Evolutionary conservation across 2,329 filamentous ascomycete genomes (phyloP).

Genomic region (Corinectria fuckeliana): DNA sequence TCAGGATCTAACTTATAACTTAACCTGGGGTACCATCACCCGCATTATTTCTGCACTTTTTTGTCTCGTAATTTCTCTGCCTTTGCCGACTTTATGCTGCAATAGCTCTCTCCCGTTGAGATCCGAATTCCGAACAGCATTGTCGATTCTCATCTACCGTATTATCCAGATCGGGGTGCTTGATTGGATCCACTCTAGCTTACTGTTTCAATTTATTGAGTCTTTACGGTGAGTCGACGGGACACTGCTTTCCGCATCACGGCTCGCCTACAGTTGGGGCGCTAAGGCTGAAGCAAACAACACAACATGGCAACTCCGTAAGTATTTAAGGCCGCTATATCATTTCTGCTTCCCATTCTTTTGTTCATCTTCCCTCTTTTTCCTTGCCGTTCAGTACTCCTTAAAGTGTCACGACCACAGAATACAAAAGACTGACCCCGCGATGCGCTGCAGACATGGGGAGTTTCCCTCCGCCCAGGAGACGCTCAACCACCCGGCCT

Average conservation of each 20-base stretch:
- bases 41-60: neutral
- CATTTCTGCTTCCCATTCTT: neutral
- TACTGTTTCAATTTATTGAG: too few species aligned
- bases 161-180: too few species aligned
- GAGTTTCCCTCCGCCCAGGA: slow-evolving; percentile 58
- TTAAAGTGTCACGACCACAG: too few species aligned
- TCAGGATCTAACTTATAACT: too few species aligned
- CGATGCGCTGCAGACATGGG: slow-evolving; percentile 16
- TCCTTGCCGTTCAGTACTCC: neutral
- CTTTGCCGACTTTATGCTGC: neutral
- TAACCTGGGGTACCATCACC: too few species aligned
- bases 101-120: neutral
- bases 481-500: slow-evolving; percentile 70
- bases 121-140: neutral
- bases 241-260: neutral
- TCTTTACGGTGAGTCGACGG: neutral
- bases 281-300: slow-evolving; percentile 7
- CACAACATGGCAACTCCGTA: slow-evolving; percentile 12
- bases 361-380: neutral
- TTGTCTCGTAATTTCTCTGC: too few species aligned
- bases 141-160: neutral
- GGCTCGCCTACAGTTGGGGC: neutral
- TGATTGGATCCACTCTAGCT: too few species aligned
- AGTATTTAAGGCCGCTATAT: neutral
- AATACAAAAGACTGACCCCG: neutral